Conservation (phyloP, 208 protist genomes). For the Kentomonas sorsogonicus region DNA sequence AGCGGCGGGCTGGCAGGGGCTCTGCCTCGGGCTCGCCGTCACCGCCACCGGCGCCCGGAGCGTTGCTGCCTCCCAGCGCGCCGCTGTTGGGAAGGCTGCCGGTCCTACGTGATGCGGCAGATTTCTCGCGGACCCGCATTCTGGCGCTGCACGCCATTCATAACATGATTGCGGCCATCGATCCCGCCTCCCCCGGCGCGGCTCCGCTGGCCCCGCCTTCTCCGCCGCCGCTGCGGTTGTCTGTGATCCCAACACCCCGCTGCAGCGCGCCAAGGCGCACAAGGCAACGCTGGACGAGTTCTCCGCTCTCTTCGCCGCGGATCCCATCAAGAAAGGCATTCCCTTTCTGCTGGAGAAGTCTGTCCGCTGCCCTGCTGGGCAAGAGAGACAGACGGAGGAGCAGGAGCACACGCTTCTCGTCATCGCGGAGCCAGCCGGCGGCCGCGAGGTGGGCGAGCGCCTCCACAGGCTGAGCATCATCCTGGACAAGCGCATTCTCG, state of each 20-base stretch:
- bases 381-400: neutral
- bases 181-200: no score
- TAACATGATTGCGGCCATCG: no score
- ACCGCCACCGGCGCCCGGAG: no score
- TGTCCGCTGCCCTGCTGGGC: slow-evolving; percentile 30
- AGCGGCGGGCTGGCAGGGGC: no score
- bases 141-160: no score
- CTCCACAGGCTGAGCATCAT: slow-evolving; percentile 69
- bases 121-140: no score
- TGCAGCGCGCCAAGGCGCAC: slow-evolving; percentile 22
- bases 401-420: slow-evolving; percentile 38
- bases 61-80: no score
- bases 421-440: slow-evolving; percentile 56
- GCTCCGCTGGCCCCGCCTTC: neutral
- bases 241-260: no score
- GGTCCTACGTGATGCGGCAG: no score
- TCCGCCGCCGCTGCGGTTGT: no score
- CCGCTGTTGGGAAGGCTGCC: no score
- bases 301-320: slow-evolving; percentile 51
- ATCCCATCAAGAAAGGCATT: slow-evolving; percentile 72
- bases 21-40: no score
- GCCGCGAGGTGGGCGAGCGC: slow-evolving; percentile 68
- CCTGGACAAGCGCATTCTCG: slow-evolving; percentile 82
- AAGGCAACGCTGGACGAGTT: slow-evolving; percentile 66
- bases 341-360: slow-evolving; percentile 66